Evolutionary conservation across 345 rosid species (phyloP).

Genomic region (Dipteronia sinensis): DNA sequence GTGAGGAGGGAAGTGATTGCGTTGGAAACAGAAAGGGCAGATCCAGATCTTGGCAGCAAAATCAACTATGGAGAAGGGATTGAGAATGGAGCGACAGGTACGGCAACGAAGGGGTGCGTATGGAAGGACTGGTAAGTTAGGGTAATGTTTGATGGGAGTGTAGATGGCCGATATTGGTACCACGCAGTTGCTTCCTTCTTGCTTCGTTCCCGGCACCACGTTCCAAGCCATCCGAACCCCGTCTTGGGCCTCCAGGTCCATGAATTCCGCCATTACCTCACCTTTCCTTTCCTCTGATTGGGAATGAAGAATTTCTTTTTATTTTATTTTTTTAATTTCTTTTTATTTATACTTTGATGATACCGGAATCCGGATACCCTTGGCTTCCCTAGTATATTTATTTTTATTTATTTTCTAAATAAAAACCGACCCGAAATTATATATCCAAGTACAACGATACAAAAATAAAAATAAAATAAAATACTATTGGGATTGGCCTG

Average conservation of each 20-base stretch:
- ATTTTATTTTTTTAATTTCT: no score
- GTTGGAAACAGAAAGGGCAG: conserved; percentile 92
- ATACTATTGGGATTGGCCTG: no score
- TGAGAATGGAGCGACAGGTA: conserved; percentile 81
- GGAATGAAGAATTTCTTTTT: no score
- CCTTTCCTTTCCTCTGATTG: no score
- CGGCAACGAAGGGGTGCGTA: conserved; percentile 94
- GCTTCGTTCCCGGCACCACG: conserved; percentile 76
- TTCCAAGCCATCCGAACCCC: conserved; percentile 90
- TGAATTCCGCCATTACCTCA: conserved; percentile 56
- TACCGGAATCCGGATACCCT: no score
- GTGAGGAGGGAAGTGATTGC: conserved; percentile 78
- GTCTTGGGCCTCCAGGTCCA: conserved; percentile 72
- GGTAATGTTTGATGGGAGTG: conserved; percentile 71
- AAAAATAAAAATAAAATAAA: no score
- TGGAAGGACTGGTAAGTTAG: conserved; percentile 63
- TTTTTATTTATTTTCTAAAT: background rate
- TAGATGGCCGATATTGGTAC: conserved; percentile 84
- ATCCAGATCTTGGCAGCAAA: conserved; percentile 84
- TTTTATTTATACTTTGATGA: background rate
- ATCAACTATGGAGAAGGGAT: conserved; percentile 81
- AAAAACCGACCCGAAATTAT: no score
- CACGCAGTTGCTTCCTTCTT: conserved; percentile 65
- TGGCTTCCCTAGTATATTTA: background rate
- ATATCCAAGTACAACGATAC: no score